These are phyloP conservation scores for Canna indica DNA, from an alignment of 176 grass and related monocot species.

Conservation along the genomic window DNA sequence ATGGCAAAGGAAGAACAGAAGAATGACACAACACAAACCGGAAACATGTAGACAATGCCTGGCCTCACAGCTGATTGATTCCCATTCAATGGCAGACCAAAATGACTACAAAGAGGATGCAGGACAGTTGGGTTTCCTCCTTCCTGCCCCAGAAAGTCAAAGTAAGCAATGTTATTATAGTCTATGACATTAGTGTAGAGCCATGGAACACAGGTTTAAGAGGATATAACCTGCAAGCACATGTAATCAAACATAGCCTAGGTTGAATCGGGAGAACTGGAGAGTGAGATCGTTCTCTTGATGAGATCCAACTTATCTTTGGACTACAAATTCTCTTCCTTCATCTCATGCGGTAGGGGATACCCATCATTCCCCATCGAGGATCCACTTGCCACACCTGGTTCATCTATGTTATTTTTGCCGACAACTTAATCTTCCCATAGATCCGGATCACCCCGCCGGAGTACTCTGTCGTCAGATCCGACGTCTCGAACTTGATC, in stretches of 20 bases:
- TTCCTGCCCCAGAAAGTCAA: constrained; percentile 30
- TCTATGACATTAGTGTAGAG: neutral
- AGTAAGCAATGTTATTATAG: constrained; percentile 24
- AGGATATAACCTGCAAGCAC: too few relatives aligned
- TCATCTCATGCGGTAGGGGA: constrained; percentile 6
- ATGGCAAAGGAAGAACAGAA: neutral
- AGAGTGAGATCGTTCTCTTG: constrained; percentile 25
- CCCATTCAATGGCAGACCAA: constrained; percentile 56
- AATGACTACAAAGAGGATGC: constrained; percentile 42
- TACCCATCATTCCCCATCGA: constrained; percentile 4
- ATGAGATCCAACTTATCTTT: constrained; percentile 55
- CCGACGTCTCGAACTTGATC: constrained; percentile 25
- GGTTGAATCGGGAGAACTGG: too few relatives aligned
- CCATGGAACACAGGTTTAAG: too few relatives aligned
- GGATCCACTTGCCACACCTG: constrained; percentile 63
- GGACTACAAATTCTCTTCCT: constrained; percentile 11
- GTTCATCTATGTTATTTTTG: constrained; percentile 31
- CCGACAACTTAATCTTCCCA: constrained; percentile 38
- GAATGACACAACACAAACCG: constrained; percentile 36
- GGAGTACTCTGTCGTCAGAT: constrained; percentile 37
- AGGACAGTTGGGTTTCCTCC: constrained; percentile 33
- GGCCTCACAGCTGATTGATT: constrained; percentile 49
- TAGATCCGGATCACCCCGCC: constrained; percentile 38
- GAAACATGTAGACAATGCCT: constrained; percentile 97
- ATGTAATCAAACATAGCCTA: too few relatives aligned